Percentiles rank a stretch among this genome's conserved stretches.
Conservation (phyloP, 2,329 filamentous ascomycete genomes). For the Alternaria consortialis region DNA sequence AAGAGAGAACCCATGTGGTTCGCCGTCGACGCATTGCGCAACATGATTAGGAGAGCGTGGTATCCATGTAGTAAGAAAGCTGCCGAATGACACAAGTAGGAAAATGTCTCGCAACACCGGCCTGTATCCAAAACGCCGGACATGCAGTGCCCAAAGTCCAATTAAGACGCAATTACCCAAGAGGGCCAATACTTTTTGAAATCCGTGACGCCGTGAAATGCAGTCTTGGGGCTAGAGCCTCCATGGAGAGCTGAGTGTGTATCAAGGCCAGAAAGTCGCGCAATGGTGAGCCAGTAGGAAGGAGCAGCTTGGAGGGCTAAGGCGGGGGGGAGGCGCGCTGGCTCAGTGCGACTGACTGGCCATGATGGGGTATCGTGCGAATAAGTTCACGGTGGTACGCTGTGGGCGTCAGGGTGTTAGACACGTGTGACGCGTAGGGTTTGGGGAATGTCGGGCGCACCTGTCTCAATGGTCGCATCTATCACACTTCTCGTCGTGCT, state of each 20-base stretch:
- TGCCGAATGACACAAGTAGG: conserved; percentile 37
- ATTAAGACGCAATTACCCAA: conserved; percentile 46
- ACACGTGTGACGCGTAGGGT: conserved; percentile 30
- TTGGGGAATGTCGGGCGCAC: conserved; percentile 32
- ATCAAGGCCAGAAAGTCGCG: conserved; percentile 33
- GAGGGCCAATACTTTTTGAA: conserved; percentile 52
- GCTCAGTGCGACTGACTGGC: conserved; percentile 39
- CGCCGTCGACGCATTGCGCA: conserved; percentile 26
- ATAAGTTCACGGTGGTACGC: conserved; percentile 42
- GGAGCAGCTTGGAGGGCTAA: conserved; percentile 37
- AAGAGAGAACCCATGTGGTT: conserved; percentile 22
- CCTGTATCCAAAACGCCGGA: conserved; percentile 52
- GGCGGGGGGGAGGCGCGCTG: conserved; percentile 33
- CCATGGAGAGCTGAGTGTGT: conserved; percentile 28
- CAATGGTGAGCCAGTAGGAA: conserved; percentile 31
- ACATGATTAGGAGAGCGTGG: conserved; percentile 31
- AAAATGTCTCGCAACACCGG: conserved; percentile 48
- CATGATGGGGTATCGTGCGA: conserved; percentile 47
- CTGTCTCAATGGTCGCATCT: conserved; percentile 55
- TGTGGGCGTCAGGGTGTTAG: conserved; percentile 38
- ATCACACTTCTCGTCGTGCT: conserved; percentile 60
- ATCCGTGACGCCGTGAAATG: conserved; percentile 55
- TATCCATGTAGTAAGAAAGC: conserved; percentile 31
- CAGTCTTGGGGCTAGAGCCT: conserved; percentile 41
- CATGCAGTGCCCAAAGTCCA: conserved; percentile 38